Evolutionary conservation across 2,329 filamentous ascomycete species (phyloP).

Genomic region (Trichoderma endophyticum): DNA sequence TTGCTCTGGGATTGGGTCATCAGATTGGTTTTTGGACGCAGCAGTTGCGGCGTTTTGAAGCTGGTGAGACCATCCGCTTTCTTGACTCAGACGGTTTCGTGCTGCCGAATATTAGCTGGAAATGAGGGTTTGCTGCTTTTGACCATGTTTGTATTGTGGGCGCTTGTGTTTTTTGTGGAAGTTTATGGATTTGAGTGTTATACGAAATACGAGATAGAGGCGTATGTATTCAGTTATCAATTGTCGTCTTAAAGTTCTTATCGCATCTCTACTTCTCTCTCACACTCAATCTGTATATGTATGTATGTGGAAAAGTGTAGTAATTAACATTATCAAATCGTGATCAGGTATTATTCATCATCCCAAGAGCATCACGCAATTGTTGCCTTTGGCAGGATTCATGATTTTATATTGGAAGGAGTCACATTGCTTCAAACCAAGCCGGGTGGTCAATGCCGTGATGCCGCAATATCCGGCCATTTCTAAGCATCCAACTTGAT

Average conservation of each 20-base stretch:
- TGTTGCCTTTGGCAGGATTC: neutral
- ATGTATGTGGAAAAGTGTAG: neutral
- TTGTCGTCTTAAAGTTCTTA: neutral
- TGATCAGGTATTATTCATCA: neutral
- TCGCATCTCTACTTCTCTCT: neutral
- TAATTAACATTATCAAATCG: neutral
- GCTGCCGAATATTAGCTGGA: neutral
- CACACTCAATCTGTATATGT: neutral
- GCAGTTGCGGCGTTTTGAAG: slow-evolving; percentile 21
- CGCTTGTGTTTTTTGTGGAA: neutral
- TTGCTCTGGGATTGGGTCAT: slow-evolving; percentile 18
- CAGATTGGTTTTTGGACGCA: slow-evolving; percentile 23
- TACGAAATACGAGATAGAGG: neutral
- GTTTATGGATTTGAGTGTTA: neutral
- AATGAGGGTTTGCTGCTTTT: neutral
- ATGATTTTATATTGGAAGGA: neutral
- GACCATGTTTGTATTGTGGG: neutral
- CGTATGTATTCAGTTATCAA: neutral
- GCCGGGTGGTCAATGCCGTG: neutral
- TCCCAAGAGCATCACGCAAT: neutral
- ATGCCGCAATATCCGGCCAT: neutral
- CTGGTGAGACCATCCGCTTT: slow-evolving; percentile 15
- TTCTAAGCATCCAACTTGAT: neutral
- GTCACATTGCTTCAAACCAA: neutral
- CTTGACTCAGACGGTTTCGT: slow-evolving; percentile 19